Conservation (phyloP, 169 alveolate genomes). For the Amoebophrya sp. region DNA sequence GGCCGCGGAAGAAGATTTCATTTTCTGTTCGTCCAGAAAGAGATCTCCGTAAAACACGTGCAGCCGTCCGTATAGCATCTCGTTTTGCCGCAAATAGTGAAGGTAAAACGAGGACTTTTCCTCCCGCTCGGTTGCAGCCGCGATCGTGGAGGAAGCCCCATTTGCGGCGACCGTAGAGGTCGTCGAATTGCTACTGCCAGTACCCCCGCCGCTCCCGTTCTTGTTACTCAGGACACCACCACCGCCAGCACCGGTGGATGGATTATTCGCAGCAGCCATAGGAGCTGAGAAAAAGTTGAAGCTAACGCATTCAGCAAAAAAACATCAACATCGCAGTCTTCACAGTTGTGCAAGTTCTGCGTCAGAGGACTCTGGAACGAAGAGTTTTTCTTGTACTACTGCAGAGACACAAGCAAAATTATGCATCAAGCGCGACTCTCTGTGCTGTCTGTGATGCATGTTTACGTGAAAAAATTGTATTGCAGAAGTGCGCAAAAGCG, state of each 20-base stretch:
- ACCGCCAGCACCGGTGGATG: constrained; percentile 5
- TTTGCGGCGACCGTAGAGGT: constrained; percentile 1
- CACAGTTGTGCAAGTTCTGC: background rate
- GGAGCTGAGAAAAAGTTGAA: background rate
- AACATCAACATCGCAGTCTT: background rate
- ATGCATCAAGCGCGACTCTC: background rate
- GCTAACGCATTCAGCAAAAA: background rate
- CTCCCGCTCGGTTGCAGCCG: constrained; percentile 8
- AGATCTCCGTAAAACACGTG: background rate
- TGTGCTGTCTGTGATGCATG: background rate
- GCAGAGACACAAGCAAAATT: background rate
- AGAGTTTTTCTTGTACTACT: background rate
- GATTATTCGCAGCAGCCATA: background rate
- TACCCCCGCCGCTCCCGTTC: constrained; percentile 9
- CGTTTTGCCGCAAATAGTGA: background rate
- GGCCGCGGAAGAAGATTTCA: background rate
- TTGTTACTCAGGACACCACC: background rate
- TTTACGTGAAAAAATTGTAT: background rate
- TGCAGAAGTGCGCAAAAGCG: background rate
- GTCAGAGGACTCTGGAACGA: background rate
- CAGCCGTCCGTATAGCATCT: background rate
- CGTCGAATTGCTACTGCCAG: background rate
- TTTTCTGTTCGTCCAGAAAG: background rate
- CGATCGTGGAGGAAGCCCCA: background rate
- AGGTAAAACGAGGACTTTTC: background rate